Evolutionary conservation across 176 grass and related monocot genomes (phyloP).

Genomic region (Juncus effusus): DNA sequence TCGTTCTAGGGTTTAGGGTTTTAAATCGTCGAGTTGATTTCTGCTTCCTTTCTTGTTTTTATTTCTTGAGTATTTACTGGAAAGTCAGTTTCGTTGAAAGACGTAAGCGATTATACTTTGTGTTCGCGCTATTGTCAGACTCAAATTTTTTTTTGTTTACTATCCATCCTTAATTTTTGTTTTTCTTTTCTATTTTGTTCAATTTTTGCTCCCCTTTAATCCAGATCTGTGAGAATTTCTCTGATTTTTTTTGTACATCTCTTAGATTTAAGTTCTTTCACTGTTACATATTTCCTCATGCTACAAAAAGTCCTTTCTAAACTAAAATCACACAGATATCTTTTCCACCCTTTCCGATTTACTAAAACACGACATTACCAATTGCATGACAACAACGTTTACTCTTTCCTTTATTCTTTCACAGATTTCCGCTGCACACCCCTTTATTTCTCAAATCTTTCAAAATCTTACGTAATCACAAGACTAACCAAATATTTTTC

Average conservation of each 20-base stretch:
- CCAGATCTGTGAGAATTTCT: neutral
- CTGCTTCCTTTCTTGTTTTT: neutral
- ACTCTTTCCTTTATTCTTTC: too few relatives aligned
- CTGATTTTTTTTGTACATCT: neutral
- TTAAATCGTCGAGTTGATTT: neutral
- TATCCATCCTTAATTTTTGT: neutral
- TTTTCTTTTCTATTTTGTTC: neutral
- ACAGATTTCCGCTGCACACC: too few relatives aligned
- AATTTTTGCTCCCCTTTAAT: neutral
- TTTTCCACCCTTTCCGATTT: too few relatives aligned
- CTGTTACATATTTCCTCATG: too few relatives aligned
- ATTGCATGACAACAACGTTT: too few relatives aligned
- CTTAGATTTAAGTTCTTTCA: too few relatives aligned
- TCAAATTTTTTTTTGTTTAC: neutral
- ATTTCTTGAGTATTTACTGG: neutral
- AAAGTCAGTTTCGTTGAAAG: neutral
- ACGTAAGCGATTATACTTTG: neutral
- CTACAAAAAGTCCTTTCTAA: too few relatives aligned
- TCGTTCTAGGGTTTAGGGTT: constrained; percentile 22
- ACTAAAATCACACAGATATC: too few relatives aligned
- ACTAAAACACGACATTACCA: too few relatives aligned
- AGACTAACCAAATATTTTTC: too few relatives aligned
- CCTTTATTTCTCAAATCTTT: too few relatives aligned
- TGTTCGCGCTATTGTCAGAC: neutral
- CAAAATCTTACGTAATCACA: too few relatives aligned